Evolutionary conservation across 306 rosid species (phyloP).

Genomic region (Inga laurina): DNA sequence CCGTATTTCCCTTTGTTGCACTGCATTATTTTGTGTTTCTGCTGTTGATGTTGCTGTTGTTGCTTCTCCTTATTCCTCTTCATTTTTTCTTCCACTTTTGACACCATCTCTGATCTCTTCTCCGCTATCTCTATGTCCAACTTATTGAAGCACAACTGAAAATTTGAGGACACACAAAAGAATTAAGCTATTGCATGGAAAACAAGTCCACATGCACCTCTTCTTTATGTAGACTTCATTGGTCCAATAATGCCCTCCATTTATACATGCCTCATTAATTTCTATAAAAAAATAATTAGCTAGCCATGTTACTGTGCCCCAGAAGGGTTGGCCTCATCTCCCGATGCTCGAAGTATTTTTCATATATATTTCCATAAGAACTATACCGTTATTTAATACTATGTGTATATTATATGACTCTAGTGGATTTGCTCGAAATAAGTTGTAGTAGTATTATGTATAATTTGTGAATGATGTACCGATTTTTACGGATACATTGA

Average conservation of each 20-base stretch:
- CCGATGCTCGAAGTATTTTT: background rate
- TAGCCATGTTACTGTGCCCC: background rate
- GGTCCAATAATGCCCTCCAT: conserved; percentile 8
- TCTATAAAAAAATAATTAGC: background rate
- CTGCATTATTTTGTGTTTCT: conserved; percentile 57
- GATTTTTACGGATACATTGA: background rate
- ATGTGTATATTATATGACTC: background rate
- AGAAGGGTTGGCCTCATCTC: background rate
- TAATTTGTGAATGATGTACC: background rate
- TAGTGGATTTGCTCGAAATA: background rate
- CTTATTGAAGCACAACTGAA: background rate
- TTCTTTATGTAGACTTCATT: conserved; percentile 54
- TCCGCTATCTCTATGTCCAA: background rate
- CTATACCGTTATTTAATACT: too few relatives aligned
- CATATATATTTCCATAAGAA: too few relatives aligned
- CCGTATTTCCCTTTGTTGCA: conserved; percentile 75
- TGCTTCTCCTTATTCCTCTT: conserved; percentile 54
- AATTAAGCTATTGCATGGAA: background rate
- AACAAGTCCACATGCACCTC: conserved; percentile 36
- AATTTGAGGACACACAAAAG: background rate
- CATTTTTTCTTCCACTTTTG: conserved; percentile 75
- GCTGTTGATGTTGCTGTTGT: conserved; percentile 45
- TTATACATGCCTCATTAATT: background rate
- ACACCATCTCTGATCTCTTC: conserved; percentile 51
- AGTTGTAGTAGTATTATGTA: background rate